Base-by-base conservation (phyloP, 1,284 basidiomycete genomes). In the Boletus subluridellus region DNA sequence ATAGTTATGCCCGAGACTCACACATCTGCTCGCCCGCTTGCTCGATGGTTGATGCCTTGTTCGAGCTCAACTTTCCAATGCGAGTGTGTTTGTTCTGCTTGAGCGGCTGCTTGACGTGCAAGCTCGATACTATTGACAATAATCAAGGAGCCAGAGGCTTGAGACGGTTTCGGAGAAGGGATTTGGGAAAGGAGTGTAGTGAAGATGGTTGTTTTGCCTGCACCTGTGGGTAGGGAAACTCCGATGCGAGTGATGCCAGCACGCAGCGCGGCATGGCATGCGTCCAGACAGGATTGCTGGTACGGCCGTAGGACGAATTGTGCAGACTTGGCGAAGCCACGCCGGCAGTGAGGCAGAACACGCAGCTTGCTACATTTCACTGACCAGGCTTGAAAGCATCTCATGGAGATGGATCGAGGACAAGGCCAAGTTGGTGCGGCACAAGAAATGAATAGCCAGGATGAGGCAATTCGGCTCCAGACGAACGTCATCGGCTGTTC, bases 131-230 rank as follows among this genome's bases (percentile, higher is more conserved):
- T 90, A 65, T 92, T 93, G 42, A 96, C 94, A 37, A 96, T 82
- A 64, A 96, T 85, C 53, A 96, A 76, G n/a, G 89, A 82, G 35
- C 81, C 79, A 5, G 71, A 82, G 12, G 86, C 85, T 32, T 67
- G 61, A 52, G 78, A 76, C 0, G 70, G 65, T 2, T 62, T 54
- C 5, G 82, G 82, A 26, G 84, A 65, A 5, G 66, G 54, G 34
- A 92, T 78, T 24, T 82, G 80, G 10, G 86, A 84, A 11, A 95
- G 78, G 21, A 95, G 80, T 6, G 85, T 84, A 52, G 94, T 87
- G 76, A 95, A 98, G 58, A 95, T 90, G 1, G 92, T 92, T 1
- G 95, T 98, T 74, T 98, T 98, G 9, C 95, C 95, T 32, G 91
- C 86, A 12, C 94, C 93, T 24, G 95, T 97, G 11, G 95, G 94